phyloP scores from a whole-genome alignment of 345 rosid genomes.

The Euphorbia tirucalli region DNA sequence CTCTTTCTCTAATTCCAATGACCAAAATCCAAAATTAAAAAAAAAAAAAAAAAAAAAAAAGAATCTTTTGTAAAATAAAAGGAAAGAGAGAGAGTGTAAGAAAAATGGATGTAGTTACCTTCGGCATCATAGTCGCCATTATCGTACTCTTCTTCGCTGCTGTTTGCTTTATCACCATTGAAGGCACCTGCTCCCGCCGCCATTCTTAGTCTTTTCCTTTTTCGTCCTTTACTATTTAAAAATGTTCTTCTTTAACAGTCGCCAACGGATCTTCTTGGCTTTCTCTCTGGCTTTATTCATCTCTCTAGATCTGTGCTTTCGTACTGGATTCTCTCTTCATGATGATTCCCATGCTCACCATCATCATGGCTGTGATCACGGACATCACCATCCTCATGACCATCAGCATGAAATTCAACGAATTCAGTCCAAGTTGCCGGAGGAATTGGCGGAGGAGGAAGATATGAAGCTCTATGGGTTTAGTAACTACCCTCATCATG shows the following conservation, averaged over 20 bases:
- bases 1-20: not conserved
- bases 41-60: too few relatives aligned
- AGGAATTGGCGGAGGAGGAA: slow-evolving; percentile 92
- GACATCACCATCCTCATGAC: slow-evolving; percentile 15
- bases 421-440: slow-evolving; percentile 53
- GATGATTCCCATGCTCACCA: slow-evolving; percentile 36
- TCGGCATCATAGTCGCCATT: slow-evolving; percentile 72
- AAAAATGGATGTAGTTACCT: slow-evolving; percentile 59
- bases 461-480: slow-evolving; percentile 85
- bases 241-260: slow-evolving; percentile 31
- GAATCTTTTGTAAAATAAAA: not conserved
- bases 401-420: not conserved
- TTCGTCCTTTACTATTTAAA: not conserved
- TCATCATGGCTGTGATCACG: slow-evolving; percentile 27
- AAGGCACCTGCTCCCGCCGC: slow-evolving; percentile 57
- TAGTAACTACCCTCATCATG: slow-evolving; percentile 43
- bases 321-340: slow-evolving; percentile 34
- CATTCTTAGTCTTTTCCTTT: slow-evolving; percentile 1
- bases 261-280: slow-evolving; percentile 4
- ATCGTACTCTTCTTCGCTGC: slow-evolving; percentile 58
- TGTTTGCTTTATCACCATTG: slow-evolving; percentile 68
- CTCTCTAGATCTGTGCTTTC: slow-evolving; percentile 50
- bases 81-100: not conserved
- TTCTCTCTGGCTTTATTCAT: slow-evolving; percentile 26
- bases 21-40: not conserved